phyloP scores from a whole-genome alignment of 2,329 filamentous ascomycete species.

The Fusarium drepaniforme region DNA sequence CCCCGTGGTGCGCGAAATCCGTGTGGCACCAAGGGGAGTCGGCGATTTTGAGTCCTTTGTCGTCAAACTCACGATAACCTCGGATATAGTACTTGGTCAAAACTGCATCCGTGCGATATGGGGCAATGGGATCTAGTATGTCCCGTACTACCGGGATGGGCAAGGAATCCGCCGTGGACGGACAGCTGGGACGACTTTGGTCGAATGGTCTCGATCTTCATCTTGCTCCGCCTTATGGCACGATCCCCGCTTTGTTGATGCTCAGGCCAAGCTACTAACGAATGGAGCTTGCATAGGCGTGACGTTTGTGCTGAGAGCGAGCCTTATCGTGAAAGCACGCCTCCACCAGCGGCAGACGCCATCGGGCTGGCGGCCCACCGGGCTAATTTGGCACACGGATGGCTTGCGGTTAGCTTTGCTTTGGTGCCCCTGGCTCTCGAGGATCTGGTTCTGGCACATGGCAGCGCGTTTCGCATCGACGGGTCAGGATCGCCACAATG shows the following conservation, averaged over 20 bases:
- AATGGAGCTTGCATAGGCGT: slow-evolving; percentile 39
- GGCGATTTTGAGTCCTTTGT: slow-evolving; percentile 26
- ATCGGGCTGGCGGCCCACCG: slow-evolving; percentile 29
- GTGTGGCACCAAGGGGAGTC: slow-evolving; percentile 15
- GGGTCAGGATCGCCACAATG: slow-evolving; percentile 29
- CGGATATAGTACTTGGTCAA: slow-evolving; percentile 21
- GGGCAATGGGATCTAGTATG: slow-evolving; percentile 39
- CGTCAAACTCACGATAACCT: slow-evolving; percentile 29
- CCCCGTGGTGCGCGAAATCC: slow-evolving; percentile 1
- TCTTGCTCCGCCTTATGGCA: slow-evolving; percentile 43
- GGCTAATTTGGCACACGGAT: slow-evolving; percentile 45
- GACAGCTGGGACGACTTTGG: slow-evolving; percentile 29
- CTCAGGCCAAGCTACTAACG: slow-evolving; percentile 35
- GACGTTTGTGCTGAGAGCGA: slow-evolving; percentile 42
- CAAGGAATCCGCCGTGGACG: slow-evolving; percentile 33
- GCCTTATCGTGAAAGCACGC: slow-evolving; percentile 39
- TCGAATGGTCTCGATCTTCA: slow-evolving; percentile 45
- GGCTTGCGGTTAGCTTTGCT: slow-evolving; percentile 41
- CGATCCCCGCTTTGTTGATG: slow-evolving; percentile 41
- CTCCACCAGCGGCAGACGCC: slow-evolving; percentile 35
- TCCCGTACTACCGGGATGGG: slow-evolving; percentile 44
- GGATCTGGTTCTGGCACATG: slow-evolving; percentile 40
- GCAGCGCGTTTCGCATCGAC: slow-evolving; percentile 32
- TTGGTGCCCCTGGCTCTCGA: slow-evolving; percentile 35
- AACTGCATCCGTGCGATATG: slow-evolving; percentile 27